Conservation (phyloP, 2,329 filamentous ascomycete genomes). For the Penicillium sclerotigenum region DNA sequence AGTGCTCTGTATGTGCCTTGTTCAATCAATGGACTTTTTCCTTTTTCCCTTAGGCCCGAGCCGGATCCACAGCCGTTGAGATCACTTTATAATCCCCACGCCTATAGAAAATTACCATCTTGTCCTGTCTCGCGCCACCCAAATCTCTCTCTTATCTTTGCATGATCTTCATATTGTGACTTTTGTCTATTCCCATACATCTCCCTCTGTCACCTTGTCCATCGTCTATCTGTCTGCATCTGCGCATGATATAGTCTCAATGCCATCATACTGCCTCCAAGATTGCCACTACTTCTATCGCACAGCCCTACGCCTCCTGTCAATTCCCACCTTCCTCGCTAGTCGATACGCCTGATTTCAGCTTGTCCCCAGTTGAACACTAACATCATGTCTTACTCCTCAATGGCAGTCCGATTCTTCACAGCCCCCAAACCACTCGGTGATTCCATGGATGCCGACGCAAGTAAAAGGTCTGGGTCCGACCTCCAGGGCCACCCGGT, state of each 20-base stretch:
- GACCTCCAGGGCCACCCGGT: constrained; percentile 17
- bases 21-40: background rate
- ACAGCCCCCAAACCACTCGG: constrained; percentile 69
- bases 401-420: constrained; percentile 67
- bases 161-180: background rate
- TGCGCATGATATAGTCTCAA: constrained; percentile 51
- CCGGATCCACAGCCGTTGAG: constrained; percentile 1
- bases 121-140: background rate
- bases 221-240: constrained; percentile 9
- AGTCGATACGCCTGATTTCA: constrained; percentile 61
- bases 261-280: constrained; percentile 78
- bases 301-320: constrained; percentile 81
- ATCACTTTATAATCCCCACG: background rate
- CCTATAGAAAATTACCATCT: constrained; percentile 5
- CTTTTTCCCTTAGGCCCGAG: constrained; percentile 21
- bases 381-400: constrained; percentile 59
- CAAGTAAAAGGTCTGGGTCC: constrained; percentile 1
- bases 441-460: constrained; percentile 57
- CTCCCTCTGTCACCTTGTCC: background rate
- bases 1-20: constrained; percentile 18
- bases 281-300: constrained; percentile 93
- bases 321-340: constrained; percentile 74
- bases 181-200: background rate
- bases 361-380: constrained; percentile 9
- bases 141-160: background rate